Conservation (phyloP, 2,329 filamentous ascomycete genomes). For the Talaromyces sp. region DNA sequence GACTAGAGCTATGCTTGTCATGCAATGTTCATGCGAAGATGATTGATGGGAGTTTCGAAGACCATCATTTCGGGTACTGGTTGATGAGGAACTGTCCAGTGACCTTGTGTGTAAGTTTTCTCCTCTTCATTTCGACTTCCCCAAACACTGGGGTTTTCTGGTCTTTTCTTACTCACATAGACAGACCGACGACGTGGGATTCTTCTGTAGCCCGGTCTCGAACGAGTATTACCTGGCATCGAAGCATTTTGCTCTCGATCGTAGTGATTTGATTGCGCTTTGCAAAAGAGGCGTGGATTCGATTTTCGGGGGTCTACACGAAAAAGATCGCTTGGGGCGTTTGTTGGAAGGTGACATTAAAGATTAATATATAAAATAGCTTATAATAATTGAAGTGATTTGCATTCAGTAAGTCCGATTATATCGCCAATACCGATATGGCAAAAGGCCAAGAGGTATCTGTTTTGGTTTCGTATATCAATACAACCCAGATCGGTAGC, state of each 20-base stretch:
- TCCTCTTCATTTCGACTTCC: not conserved
- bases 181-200: slow-evolving; percentile 76
- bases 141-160: not conserved
- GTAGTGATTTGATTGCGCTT: slow-evolving; percentile 46
- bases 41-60: slow-evolving; percentile 57
- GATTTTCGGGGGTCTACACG: slow-evolving; percentile 60
- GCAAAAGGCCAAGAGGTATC: too few species aligned
- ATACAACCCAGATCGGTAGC: too few species aligned
- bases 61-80: slow-evolving; percentile 77
- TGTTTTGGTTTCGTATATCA: too few species aligned
- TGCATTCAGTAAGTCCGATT: too few species aligned
- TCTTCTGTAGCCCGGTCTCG: slow-evolving; percentile 70
- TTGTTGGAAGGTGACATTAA: slow-evolving; percentile 19
- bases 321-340: slow-evolving; percentile 39
- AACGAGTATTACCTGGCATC: slow-evolving; percentile 72
- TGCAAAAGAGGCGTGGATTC: slow-evolving; percentile 56
- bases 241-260: slow-evolving; percentile 58
- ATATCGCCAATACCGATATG: too few species aligned
- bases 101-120: slow-evolving; percentile 59
- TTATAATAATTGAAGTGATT: not conserved
- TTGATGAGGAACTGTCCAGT: slow-evolving; percentile 51
- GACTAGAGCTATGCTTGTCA: slow-evolving; percentile 70
- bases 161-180: not conserved
- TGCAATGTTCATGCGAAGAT: slow-evolving; percentile 75
- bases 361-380: not conserved